phyloP scores from a whole-genome alignment of 768 basidiomycete species.

The Suillus subluteus region DNA sequence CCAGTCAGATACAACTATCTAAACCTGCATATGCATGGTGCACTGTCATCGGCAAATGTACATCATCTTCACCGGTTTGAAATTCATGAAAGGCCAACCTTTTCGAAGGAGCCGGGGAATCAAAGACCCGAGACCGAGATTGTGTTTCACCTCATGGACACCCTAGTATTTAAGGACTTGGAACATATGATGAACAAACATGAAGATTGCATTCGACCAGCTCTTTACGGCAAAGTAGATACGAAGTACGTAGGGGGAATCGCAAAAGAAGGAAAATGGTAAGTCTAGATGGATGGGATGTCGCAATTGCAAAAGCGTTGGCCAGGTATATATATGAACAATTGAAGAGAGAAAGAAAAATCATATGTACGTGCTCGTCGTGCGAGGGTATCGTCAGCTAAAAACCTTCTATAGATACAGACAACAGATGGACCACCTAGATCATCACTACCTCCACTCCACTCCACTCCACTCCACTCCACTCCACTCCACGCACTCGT shows the following conservation, averaged over 20 bases:
- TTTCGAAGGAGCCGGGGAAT: background rate
- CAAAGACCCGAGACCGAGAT: background rate
- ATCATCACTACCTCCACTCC: background rate
- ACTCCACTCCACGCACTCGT: background rate
- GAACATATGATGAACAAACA: background rate
- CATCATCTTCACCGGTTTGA: background rate
- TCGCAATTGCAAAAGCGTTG: constrained; percentile 16
- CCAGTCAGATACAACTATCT: background rate
- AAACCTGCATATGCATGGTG: background rate
- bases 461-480: background rate
- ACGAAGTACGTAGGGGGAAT: constrained; percentile 16
- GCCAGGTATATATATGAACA: constrained; percentile 6
- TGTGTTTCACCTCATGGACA: background rate
- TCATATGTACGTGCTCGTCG: constrained; percentile 10
- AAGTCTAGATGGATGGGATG: constrained; percentile 24
- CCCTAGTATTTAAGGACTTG: background rate
- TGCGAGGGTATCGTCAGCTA: constrained; percentile 12
- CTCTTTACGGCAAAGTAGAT: background rate
- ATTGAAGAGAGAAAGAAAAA: background rate
- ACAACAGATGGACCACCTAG: constrained; percentile 8
- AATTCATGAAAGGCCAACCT: background rate
- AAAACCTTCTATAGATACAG: constrained; percentile 14
- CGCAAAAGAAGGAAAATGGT: constrained; percentile 26
- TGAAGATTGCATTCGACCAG: background rate
- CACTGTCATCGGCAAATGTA: background rate